Conservation (phyloP, 2,329 filamentous ascomycete genomes). For the Knoxdaviesia proteae region DNA sequence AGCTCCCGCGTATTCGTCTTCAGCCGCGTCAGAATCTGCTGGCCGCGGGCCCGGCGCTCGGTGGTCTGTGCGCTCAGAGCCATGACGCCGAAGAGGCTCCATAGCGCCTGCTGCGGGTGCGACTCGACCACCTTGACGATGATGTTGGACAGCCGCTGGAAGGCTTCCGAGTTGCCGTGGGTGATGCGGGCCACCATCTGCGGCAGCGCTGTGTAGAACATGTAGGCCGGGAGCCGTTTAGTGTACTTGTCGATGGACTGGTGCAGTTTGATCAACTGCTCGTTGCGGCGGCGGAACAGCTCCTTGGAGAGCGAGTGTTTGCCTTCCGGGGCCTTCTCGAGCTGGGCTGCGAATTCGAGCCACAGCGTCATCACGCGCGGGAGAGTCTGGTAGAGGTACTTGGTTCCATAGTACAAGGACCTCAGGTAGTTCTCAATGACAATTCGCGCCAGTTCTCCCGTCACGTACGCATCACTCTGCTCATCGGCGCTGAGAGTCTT, state of each 20-base stretch:
- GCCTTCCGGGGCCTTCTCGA: conserved; percentile 38
- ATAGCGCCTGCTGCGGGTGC: conserved; percentile 82
- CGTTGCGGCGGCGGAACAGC: conserved; percentile 34
- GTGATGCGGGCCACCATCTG: conserved; percentile 94
- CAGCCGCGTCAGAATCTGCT: conserved; percentile 28
- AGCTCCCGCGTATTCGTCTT: conserved; percentile 8
- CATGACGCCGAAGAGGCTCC: conserved; percentile 74
- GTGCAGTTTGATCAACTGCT: conserved; percentile 49
- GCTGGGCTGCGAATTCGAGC: conserved; percentile 69
- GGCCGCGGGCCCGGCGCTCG: conserved; percentile 38
- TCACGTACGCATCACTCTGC: conserved; percentile 55
- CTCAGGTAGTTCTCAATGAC: conserved; percentile 88
- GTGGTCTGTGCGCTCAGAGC: conserved; percentile 47
- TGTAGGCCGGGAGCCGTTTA: conserved; percentile 46
- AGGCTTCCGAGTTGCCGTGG: conserved; percentile 62
- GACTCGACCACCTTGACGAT: conserved; percentile 68
- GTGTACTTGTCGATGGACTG: conserved; percentile 64
- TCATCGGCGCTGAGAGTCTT: conserved; percentile 55
- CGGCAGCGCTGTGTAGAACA: conserved; percentile 66
- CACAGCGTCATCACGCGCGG: conserved; percentile 84
- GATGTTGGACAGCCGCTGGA: conserved; percentile 54
- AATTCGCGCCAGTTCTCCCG: conserved; percentile 66
- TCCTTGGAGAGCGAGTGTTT: conserved; percentile 31
- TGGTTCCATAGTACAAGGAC: conserved; percentile 71
- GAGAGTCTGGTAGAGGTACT: conserved; percentile 88